A percentile compares a stretch with the other conserved stretches of the same genome.
These are phyloP conservation scores for Brassica balearica DNA, from an alignment of 441 rosid genomes.

Conservation along the genomic window DNA sequence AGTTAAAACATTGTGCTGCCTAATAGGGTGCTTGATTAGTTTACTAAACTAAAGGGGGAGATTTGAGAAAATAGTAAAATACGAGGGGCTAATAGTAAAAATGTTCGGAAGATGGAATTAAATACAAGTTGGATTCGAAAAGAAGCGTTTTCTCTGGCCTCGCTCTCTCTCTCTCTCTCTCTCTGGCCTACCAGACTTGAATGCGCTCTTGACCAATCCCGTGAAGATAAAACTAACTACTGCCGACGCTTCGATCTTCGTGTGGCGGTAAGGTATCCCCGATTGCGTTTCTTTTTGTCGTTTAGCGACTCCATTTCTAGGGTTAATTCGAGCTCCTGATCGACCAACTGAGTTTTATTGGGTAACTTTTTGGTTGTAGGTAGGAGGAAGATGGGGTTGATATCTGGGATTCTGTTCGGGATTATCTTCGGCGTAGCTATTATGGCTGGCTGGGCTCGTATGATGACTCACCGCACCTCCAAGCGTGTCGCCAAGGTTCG, in stretches of 20 bases:
- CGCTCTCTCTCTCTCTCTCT: slow-evolving; percentile 18
- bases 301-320: background rate
- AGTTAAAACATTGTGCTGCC: background rate
- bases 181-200: slow-evolving; percentile 35
- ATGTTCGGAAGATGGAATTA: slow-evolving; percentile 27
- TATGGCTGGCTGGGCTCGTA: slow-evolving; percentile 94
- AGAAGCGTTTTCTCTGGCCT: slow-evolving; percentile 31
- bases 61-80: background rate
- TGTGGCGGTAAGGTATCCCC: background rate
- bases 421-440: slow-evolving; percentile 77
- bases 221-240: slow-evolving; percentile 1
- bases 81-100: slow-evolving; percentile 1
- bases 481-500: slow-evolving; percentile 86
- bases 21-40: background rate
- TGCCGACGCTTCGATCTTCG: slow-evolving; percentile 27
- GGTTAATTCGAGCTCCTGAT: background rate
- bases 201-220: slow-evolving; percentile 24
- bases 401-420: slow-evolving; percentile 84
- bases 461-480: slow-evolving; percentile 85
- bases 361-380: background rate
- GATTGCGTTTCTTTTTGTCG: slow-evolving; percentile 17
- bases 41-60: background rate
- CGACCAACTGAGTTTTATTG: too few species aligned
- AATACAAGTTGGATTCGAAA: slow-evolving; percentile 31
- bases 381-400: slow-evolving; percentile 76